phyloP scores from a whole-genome alignment of 2,329 filamentous ascomycete species.

The Ophiostoma sp. region DNA sequence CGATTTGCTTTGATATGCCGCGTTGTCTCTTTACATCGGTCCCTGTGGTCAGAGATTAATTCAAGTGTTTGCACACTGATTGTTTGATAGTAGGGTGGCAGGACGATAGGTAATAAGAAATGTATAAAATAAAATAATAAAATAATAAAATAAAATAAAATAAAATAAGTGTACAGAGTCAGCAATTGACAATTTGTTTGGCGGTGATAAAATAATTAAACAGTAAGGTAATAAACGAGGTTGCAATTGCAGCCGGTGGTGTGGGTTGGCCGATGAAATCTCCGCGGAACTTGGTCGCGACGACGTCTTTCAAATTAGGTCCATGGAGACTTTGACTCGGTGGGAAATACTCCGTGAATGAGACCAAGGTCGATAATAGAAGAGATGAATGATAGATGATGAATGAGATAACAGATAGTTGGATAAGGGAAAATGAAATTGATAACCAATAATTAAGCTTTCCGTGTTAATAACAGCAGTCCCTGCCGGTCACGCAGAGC shows the following conservation, averaged over 20 bases:
- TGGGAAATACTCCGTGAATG: neutral
- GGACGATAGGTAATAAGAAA: neutral
- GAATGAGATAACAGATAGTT: neutral
- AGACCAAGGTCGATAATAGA: neutral
- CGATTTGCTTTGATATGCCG: no score
- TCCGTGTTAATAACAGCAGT: constrained; percentile 17
- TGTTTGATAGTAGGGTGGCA: neutral
- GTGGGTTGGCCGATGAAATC: neutral
- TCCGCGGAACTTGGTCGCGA: neutral
- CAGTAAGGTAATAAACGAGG: neutral
- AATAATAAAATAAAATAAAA: no score
- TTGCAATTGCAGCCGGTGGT: neutral
- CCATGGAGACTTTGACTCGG: constrained; percentile 4
- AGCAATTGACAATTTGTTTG: neutral
- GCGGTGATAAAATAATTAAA: neutral
- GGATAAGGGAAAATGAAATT: neutral
- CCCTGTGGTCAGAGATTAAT: no score
- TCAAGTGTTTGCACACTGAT: neutral
- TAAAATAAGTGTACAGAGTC: neutral
- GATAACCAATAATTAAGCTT: neutral
- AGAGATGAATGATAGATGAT: neutral
- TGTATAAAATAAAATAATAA: no score
- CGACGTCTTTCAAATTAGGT: neutral
- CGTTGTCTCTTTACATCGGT: no score
- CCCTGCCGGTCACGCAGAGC: constrained; percentile 28